These are phyloP conservation scores for Cryptosporidium viatorum DNA, from an alignment of 169 alveolate genomes.

Conservation along the genomic window DNA sequence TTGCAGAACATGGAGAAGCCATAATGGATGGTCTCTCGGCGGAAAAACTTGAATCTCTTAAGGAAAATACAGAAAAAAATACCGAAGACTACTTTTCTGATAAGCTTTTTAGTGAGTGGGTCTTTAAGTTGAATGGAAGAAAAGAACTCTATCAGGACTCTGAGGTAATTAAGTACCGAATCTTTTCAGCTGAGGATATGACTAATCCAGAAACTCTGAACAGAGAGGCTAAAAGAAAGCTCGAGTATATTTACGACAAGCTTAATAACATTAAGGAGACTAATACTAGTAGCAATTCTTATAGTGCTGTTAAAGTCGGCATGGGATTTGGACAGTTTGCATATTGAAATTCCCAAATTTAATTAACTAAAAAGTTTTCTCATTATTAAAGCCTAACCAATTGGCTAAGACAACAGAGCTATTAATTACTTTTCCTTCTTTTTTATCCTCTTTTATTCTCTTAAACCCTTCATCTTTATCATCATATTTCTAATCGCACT, in stretches of 20 bases:
- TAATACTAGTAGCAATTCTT: conserved; percentile 6
- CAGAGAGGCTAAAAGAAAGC: conserved; percentile 63
- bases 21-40: conserved; percentile 56
- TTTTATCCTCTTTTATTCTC: background rate
- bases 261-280: conserved; percentile 12
- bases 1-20: conserved; percentile 75
- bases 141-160: conserved; percentile 73
- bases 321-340: conserved; percentile 71
- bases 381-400: background rate
- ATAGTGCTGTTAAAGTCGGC: conserved; percentile 39
- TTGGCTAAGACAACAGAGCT: conserved; percentile 1
- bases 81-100: conserved; percentile 60
- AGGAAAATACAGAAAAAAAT: conserved; percentile 38
- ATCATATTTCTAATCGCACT: background rate
- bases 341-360: background rate
- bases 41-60: conserved; percentile 41
- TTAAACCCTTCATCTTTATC: background rate
- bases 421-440: background rate
- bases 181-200: conserved; percentile 68
- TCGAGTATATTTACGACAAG: conserved; percentile 57
- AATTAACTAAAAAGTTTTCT: conserved; percentile 16
- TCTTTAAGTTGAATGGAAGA: conserved; percentile 58
- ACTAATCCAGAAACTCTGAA: conserved; percentile 47
- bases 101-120: conserved; percentile 73
- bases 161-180: conserved; percentile 48